Conservation (phyloP, 2,329 filamentous ascomycete genomes). For the Cladophialophora immunda region DNA sequence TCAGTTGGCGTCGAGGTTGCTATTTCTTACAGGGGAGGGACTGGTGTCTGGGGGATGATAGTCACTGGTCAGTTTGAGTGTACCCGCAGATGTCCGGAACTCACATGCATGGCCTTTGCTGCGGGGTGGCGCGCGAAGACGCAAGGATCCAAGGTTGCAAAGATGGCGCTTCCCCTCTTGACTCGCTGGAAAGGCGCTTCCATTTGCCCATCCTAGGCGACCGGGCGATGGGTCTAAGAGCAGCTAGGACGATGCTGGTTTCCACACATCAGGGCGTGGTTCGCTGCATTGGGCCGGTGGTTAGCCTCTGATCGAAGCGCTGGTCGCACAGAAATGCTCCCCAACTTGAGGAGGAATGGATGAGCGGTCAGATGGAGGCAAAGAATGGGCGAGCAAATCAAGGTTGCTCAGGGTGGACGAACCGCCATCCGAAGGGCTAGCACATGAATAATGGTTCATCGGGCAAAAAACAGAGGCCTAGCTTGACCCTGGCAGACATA, state of each 20-base stretch:
- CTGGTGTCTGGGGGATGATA: neutral
- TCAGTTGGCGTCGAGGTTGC: conserved; percentile 1
- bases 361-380: neutral
- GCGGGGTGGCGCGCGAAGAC: neutral
- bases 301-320: neutral
- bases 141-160: neutral
- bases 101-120: conserved; percentile 6
- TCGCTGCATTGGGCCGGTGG: neutral
- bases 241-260: neutral
- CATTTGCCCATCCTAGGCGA: neutral
- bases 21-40: neutral
- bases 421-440: neutral
- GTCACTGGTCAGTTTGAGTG: neutral
- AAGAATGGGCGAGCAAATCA: neutral
- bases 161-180: neutral
- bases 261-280: neutral
- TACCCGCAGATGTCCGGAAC: neutral
- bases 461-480: neutral
- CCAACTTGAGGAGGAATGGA: neutral
- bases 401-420: neutral
- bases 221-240: neutral
- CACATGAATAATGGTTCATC: neutral
- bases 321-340: neutral
- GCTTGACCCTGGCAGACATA: neutral
- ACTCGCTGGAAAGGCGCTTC: neutral